phyloP scores from a whole-genome alignment of 164 flowering plant genomes.

The Akebia trifoliata region DNA sequence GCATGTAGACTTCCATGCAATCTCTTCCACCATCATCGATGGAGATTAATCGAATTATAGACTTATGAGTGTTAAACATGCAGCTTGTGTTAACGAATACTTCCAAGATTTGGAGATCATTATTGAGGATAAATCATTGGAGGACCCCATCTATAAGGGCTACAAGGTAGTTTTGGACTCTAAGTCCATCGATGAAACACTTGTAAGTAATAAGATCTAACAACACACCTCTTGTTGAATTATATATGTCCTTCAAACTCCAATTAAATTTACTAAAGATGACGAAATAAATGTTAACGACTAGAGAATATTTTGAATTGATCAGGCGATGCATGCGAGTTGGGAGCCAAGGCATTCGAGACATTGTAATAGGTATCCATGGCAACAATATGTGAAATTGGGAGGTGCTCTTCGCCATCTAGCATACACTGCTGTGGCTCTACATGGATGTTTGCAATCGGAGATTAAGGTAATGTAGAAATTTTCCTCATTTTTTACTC shows the following conservation, averaged over 20 bases:
- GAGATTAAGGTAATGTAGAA: conserved; percentile 67
- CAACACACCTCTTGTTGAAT: not conserved
- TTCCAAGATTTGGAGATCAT: conserved; percentile 38
- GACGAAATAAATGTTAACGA: not conserved
- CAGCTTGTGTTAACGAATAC: conserved; percentile 76
- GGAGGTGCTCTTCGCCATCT: conserved; percentile 78
- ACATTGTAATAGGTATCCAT: conserved; percentile 58
- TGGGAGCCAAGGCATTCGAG: conserved; percentile 91
- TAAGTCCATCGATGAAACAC: conserved; percentile 66
- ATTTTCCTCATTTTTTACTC: not conserved
- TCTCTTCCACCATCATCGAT: too few relatives aligned
- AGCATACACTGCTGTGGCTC: conserved; percentile 70
- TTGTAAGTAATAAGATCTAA: conserved; percentile 30
- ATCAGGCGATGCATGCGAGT: conserved; percentile 80
- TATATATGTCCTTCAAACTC: too few relatives aligned
- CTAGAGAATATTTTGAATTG: not conserved
- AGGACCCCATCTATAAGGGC: conserved; percentile 54
- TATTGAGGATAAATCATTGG: conserved; percentile 16
- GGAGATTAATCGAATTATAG: too few relatives aligned
- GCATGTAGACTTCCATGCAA: not conserved
- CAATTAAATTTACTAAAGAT: not conserved
- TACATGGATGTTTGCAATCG: conserved; percentile 79
- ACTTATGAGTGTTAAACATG: conserved; percentile 7
- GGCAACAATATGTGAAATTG: conserved; percentile 77
- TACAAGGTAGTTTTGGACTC: conserved; percentile 82